These are phyloP conservation scores for Trifolium pratense DNA, from an alignment of 306 rosid species.

Conservation along the genomic window DNA sequence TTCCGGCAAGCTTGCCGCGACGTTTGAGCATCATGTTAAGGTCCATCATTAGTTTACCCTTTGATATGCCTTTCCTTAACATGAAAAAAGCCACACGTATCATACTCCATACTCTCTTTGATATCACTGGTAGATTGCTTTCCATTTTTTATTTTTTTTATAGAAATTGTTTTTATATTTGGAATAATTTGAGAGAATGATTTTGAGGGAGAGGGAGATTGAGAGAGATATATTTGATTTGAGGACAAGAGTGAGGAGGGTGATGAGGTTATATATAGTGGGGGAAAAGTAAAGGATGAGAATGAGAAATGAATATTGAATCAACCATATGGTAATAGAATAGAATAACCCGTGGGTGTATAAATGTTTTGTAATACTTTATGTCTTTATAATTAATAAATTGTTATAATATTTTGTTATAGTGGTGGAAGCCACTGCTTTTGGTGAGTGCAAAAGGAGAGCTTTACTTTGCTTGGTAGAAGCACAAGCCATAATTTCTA, in stretches of 20 bases:
- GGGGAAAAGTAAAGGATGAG: background rate
- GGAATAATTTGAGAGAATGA: background rate
- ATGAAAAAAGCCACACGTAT: slow-evolving; percentile 68
- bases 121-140: slow-evolving; percentile 46
- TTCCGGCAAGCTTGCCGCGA: slow-evolving; percentile 81
- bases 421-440: slow-evolving; percentile 4
- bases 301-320: slow-evolving; percentile 10
- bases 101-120: slow-evolving; percentile 69
- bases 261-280: slow-evolving; percentile 2
- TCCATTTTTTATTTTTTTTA: slow-evolving; percentile 47
- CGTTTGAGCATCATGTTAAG: slow-evolving; percentile 81
- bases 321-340: background rate
- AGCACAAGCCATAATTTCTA: background rate
- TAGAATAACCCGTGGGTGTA: slow-evolving; percentile 18
- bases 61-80: slow-evolving; percentile 72
- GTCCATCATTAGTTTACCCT: slow-evolving; percentile 64
- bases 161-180: background rate
- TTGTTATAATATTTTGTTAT: slow-evolving; percentile 22
- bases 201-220: slow-evolving; percentile 31
- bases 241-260: slow-evolving; percentile 13
- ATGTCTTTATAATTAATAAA: background rate
- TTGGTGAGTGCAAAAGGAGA: slow-evolving; percentile 3
- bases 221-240: slow-evolving; percentile 26
- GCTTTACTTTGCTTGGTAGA: background rate
- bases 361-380: slow-evolving; percentile 22